Evolutionary conservation across 306 rosid genomes (phyloP), one percentile per base, ranked within the genome.

Genomic region (Malus sieversii): DNA sequence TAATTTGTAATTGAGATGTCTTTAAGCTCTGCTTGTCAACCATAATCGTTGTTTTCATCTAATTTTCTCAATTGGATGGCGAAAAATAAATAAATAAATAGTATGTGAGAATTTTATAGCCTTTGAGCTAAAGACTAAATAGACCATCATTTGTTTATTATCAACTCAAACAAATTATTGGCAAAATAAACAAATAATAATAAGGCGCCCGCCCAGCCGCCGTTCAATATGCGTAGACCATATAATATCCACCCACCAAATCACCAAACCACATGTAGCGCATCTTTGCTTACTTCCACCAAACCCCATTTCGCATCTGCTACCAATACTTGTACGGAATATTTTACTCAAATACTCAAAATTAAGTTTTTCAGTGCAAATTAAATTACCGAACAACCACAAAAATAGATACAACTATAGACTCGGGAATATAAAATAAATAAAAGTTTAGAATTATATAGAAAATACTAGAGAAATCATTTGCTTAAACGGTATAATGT

Each of bases 241-340:
- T 72, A 38, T 16, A 15, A 30, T 51, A 30, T 33, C 22, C 76
- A 68, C 66, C 79, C 15, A 80, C 66, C 73, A 33, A 33, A 33
- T 33, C 1, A 33, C 35, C 35, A 59, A 42, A 66, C 30, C 70
- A 20, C 75, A 62, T 2, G 76, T 51, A 27, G 75, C 83, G 68
- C 79, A 67, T 23, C 51, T 22, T 74, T 68, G 66, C 35, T 48
- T 25, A 68, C 83, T 19, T 10, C 51, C 74, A 33, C 52, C 72
- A 58, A 40, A 58, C 74, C 42, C 8, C 19, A 14, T 48, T 48
- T 15, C 11, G 45, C 74, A 70, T 66, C 2, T 4, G 16, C 53
- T 5, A 4, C 12, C 4, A 29, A n/a, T n/a, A 3, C n/a, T 4
- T 0, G 22, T 32, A 64, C 22, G 20, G n/a, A 8, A 6, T 14